phyloP scores from a whole-genome alignment of 306 rosid genomes.

The Trichosanthes cucumerina region DNA sequence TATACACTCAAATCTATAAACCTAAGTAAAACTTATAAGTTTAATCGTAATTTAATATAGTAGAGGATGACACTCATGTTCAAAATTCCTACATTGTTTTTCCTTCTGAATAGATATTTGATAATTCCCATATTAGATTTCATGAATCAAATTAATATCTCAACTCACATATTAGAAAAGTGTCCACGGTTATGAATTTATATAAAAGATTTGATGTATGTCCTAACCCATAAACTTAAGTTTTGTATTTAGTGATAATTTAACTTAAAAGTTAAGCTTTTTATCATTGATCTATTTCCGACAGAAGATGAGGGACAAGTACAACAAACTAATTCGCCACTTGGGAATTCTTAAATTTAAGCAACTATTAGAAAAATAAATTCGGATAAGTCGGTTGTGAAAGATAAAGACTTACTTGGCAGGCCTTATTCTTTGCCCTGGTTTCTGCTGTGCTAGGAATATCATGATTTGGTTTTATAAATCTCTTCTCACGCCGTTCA shows the following conservation, averaged over 20 bases:
- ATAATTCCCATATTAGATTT: not conserved
- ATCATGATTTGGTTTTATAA: constrained; percentile 79
- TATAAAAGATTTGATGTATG: not conserved
- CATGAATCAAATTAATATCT: not conserved
- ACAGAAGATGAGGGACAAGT: not conserved
- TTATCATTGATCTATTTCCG: not conserved
- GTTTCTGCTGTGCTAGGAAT: constrained; percentile 93
- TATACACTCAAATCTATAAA: not conserved
- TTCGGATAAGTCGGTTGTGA: not conserved
- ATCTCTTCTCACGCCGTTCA: constrained; percentile 84
- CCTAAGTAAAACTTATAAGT: not conserved
- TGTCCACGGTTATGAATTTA: not conserved
- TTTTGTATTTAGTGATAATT: not conserved
- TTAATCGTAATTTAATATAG: not conserved
- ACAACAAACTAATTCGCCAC: not conserved
- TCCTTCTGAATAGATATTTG: not conserved
- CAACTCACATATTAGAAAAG: not conserved
- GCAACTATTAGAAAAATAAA: not conserved
- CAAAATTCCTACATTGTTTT: not conserved
- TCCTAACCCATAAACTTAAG: not conserved
- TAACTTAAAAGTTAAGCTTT: not conserved
- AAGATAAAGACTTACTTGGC: constrained; percentile 45
- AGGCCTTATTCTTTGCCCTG: constrained; percentile 88
- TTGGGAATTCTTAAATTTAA: not conserved
- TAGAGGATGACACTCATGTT: not conserved